Conservation (phyloP, 805 yeast species). For the Metschnikowia cubensis region DNA sequence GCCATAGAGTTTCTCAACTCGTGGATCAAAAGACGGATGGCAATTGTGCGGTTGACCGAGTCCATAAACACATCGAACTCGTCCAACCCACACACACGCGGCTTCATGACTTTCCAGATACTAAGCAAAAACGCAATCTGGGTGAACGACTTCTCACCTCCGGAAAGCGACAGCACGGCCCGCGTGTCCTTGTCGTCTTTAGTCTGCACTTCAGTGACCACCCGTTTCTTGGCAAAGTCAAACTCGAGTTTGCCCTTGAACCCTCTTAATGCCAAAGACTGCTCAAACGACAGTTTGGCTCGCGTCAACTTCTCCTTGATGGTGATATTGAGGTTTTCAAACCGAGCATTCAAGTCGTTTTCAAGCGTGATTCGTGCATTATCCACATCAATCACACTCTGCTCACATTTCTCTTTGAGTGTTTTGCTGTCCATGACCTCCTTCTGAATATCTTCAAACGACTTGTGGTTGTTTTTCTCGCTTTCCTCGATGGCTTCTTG, state of each 20-base stretch:
- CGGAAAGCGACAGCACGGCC: conserved; percentile 80
- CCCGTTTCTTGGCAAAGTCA: conserved; percentile 47
- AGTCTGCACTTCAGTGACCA: conserved; percentile 60
- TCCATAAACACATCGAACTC: conserved; percentile 99
- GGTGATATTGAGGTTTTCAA: conserved; percentile 31
- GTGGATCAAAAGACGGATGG: conserved; percentile 67
- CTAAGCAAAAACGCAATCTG: conserved; percentile 85
- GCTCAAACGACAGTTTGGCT: conserved; percentile 46
- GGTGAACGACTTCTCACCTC: conserved; percentile 94
- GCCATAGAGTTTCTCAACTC: conserved; percentile 63
- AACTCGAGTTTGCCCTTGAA: conserved; percentile 71
- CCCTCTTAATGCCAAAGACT: conserved; percentile 60
- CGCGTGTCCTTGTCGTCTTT: conserved; percentile 55
- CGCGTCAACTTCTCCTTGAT: conserved; percentile 28
- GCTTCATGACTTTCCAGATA: conserved; percentile 90
- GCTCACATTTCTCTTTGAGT: conserved; percentile 40
- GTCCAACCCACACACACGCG: conserved; percentile 84
- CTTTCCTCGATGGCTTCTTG: conserved; percentile 47
- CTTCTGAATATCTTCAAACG: conserved; percentile 51
- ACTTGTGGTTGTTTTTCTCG: conserved; percentile 50
- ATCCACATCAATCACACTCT: conserved; percentile 34
- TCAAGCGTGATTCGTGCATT: conserved; percentile 24
- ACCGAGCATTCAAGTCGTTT: conserved; percentile 29
- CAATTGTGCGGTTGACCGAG: conserved; percentile 77
- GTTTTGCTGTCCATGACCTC: conserved; percentile 44